Percentiles rank a stretch among this genome's conserved stretches.
These are phyloP conservation scores for Boletales sp. DNA, from an alignment of 768 basidiomycete species.

Conservation along the genomic window DNA sequence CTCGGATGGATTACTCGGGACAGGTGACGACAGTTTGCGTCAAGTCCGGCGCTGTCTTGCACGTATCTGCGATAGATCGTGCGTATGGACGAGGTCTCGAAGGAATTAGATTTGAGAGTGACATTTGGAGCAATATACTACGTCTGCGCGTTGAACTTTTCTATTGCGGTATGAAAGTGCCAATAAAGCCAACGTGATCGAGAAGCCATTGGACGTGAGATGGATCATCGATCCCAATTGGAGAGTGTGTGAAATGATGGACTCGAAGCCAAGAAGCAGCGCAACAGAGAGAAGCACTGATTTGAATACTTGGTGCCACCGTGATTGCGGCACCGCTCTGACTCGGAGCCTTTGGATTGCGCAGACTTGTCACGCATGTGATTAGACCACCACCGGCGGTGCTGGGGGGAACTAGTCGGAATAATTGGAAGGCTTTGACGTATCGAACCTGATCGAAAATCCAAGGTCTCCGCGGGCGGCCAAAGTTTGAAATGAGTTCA, in stretches of 20 bases:
- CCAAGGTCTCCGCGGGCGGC: slow-evolving; percentile 14
- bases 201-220: slow-evolving; percentile 1
- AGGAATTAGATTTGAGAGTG: slow-evolving; percentile 8
- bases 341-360: background rate
- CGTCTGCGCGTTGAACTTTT: background rate
- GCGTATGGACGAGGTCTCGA: background rate
- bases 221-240: slow-evolving; percentile 1
- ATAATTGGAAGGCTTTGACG: too few species aligned
- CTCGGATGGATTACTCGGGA: background rate
- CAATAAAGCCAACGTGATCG: background rate
- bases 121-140: background rate
- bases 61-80: background rate
- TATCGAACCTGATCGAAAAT: too few species aligned
- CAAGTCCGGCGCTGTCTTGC: slow-evolving; percentile 3
- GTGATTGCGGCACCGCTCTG: slow-evolving; percentile 12
- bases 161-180: background rate
- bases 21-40: slow-evolving; percentile 7
- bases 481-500: slow-evolving; percentile 1
- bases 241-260: slow-evolving; percentile 1
- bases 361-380: background rate
- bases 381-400: background rate
- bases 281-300: slow-evolving; percentile 15
- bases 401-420: background rate
- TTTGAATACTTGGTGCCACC: background rate
- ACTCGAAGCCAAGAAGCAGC: slow-evolving; percentile 1